phyloP scores from a whole-genome alignment of 78 protist species.

The Dictyostelium firmibasis region DNA sequence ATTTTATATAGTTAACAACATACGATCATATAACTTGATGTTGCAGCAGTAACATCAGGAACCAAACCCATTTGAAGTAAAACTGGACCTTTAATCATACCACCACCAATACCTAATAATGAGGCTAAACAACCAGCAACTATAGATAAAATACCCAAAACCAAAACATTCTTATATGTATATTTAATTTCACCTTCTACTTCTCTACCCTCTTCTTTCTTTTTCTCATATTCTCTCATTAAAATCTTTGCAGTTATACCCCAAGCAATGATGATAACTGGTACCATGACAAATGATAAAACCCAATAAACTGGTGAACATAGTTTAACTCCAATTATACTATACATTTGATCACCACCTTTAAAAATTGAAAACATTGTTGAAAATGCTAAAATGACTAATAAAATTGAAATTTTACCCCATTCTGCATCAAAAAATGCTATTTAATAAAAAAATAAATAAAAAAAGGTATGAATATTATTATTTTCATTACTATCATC shows the following conservation, averaged over 20 bases:
- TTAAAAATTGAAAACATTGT: conserved; percentile 67
- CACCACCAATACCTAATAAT: conserved; percentile 80
- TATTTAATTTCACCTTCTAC: conserved; percentile 72
- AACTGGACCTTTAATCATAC: conserved; percentile 81
- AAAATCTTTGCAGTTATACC: conserved; percentile 23
- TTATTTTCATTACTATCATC: too few relatives aligned
- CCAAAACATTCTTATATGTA: conserved; percentile 16
- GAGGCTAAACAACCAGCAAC: conserved; percentile 70
- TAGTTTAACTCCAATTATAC: conserved; percentile 19
- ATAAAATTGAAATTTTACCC: conserved; percentile 13
- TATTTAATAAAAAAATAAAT: background rate
- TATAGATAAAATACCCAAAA: conserved; percentile 2
- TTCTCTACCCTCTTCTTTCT: background rate
- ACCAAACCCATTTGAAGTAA: conserved; percentile 58
- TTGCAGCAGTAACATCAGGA: conserved; percentile 75
- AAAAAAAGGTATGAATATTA: background rate
- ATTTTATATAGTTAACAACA: background rate
- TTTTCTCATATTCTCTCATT: background rate
- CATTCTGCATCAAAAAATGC: conserved; percentile 66
- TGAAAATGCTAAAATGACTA: conserved; percentile 19
- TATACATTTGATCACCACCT: conserved; percentile 56
- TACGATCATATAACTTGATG: conserved; percentile 75
- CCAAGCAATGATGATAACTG: conserved; percentile 44
- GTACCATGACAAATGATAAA: conserved; percentile 42
- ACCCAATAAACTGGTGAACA: conserved; percentile 72